Evolutionary conservation across 345 rosid species (phyloP).

Genomic region (Populus pruinosa): DNA sequence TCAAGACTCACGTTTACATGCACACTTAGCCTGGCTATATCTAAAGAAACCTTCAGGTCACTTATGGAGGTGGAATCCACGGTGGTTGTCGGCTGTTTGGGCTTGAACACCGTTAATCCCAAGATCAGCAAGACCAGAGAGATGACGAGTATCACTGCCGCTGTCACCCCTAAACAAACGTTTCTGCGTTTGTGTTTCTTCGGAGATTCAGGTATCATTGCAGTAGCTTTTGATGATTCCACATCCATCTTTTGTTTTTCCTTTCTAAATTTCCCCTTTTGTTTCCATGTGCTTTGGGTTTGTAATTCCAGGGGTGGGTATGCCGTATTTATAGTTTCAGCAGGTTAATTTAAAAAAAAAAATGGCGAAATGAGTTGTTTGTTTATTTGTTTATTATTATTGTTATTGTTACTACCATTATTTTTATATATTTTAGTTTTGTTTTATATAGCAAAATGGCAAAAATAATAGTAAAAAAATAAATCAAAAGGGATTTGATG

Average conservation of each 20-base stretch:
- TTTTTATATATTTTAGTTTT: neutral
- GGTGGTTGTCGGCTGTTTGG: conserved; percentile 46
- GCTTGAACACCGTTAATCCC: conserved; percentile 68
- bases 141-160: conserved; percentile 25
- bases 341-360: neutral
- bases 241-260: neutral
- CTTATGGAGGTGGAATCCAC: conserved; percentile 44
- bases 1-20: conserved; percentile 49
- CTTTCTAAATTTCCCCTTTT: neutral
- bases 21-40: conserved; percentile 18
- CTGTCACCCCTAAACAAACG: conserved; percentile 38
- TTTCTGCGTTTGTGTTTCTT: conserved; percentile 28
- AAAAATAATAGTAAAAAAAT: neutral
- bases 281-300: neutral
- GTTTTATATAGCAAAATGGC: neutral
- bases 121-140: conserved; percentile 43
- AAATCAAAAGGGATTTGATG: neutral
- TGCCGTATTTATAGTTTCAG: neutral
- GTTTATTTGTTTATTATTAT: too few species aligned
- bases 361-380: too few species aligned
- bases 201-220: neutral
- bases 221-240: neutral
- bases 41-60: conserved; percentile 32
- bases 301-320: neutral
- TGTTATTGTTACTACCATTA: too few species aligned